Base-by-base conservation (phyloP, 371 early-diverging fungal genomes). In the Mortierella sp. region DNA sequence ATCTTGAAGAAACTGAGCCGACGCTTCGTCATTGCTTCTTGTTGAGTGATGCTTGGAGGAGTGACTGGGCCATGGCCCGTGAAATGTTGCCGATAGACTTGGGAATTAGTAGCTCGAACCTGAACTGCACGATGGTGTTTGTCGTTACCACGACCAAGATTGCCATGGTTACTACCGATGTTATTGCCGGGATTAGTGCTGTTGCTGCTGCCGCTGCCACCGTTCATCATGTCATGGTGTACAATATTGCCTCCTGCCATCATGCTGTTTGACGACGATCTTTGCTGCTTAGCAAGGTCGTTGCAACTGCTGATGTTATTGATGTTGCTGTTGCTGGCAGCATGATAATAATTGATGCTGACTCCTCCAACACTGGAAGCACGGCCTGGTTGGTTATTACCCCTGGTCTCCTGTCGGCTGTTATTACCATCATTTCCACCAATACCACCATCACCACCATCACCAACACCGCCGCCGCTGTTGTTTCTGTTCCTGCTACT, bases 41-140 rank as follows among this genome's bases (percentile, higher is more conserved):
- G 63, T 12, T 73, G 68, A 30, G 17, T 41, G 5, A 47, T 15
- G 24, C 51, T 57, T 0, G 34, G 24, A 1, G 56, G 19, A 12
- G 42, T 44, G 30, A 50, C 19, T 6, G 50, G 27, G 34, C 61
- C 37, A 53, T 58, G 56, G 48, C 76, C 76, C 28, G 76, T 76
- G 44, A 76, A 60, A 34, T 76, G 61, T 37, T 76, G 76, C 23
- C 76, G 76, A 23, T 67, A 73, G 21, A 58, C 63, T 17, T 60
- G 72, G 17, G n/a, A n/a, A n/a, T n/a, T n/a, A n/a, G n/a, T n/a
- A n/a, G n/a, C n/a, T n/a, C n/a, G n/a, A n/a, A n/a, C n/a, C n/a
- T n/a, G n/a, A n/a, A n/a, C n/a, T n/a, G n/a, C n/a, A n/a, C n/a
- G n/a, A n/a, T n/a, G n/a, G n/a, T n/a, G n/a, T n/a, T n/a, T n/a